phyloP scores from a whole-genome alignment of 108 stramenopile species.

The Nitzschia sp. region DNA sequence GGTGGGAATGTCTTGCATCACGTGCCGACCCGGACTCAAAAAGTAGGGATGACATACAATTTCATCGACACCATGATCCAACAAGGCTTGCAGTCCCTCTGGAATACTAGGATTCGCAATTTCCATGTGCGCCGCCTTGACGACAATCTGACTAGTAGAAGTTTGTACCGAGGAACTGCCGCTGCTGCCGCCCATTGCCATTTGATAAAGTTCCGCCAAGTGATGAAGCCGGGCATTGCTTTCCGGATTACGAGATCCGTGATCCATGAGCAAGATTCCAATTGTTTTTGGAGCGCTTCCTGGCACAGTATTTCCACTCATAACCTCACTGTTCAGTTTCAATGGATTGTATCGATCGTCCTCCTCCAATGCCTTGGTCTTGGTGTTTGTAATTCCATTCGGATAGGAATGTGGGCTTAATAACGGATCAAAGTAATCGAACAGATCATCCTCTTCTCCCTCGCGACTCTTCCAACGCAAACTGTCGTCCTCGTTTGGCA shows the following conservation, averaged over 20 bases:
- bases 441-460: slow-evolving; percentile 36
- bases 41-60: slow-evolving; percentile 93
- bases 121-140: slow-evolving; percentile 93
- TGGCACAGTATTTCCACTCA: slow-evolving; percentile 1
- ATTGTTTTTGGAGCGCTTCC: slow-evolving; percentile 14
- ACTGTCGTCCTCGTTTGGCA: neutral
- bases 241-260: slow-evolving; percentile 77
- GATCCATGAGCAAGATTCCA: slow-evolving; percentile 91
- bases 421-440: slow-evolving; percentile 77
- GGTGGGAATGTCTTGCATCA: slow-evolving; percentile 83
- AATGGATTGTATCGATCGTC: slow-evolving; percentile 1
- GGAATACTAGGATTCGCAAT: slow-evolving; percentile 83
- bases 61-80: slow-evolving; percentile 57
- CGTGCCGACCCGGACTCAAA: slow-evolving; percentile 87
- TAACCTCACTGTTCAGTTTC: neutral
- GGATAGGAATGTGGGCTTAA: slow-evolving; percentile 80
- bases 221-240: slow-evolving; percentile 79
- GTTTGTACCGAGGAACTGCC: neutral
- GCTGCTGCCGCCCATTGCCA: slow-evolving; percentile 19
- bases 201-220: slow-evolving; percentile 73
- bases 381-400: slow-evolving; percentile 43
- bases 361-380: neutral
- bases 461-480: too few relatives aligned
- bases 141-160: slow-evolving; percentile 25
- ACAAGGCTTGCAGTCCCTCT: slow-evolving; percentile 60